Conservation (phyloP, 2,329 filamentous ascomycete species). For the Chalaropsis thielavioides region DNA sequence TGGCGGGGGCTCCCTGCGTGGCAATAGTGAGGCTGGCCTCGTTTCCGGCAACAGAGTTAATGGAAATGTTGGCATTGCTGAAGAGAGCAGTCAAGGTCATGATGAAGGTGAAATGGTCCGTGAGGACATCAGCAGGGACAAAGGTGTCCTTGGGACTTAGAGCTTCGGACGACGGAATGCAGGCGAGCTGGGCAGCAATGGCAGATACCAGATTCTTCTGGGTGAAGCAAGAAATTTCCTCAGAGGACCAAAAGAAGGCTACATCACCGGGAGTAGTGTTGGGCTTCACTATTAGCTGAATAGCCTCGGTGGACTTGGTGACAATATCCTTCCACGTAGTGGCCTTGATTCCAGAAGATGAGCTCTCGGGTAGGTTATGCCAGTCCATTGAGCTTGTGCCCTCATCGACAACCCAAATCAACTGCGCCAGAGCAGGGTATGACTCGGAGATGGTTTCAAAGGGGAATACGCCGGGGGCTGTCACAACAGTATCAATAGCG, state of each 20-base stretch:
- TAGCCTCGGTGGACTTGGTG: slow-evolving; percentile 47
- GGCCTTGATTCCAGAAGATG: slow-evolving; percentile 60
- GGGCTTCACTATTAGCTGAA: slow-evolving; percentile 50
- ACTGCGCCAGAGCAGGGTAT: slow-evolving; percentile 56
- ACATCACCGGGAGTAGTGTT: slow-evolving; percentile 40
- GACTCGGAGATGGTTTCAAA: slow-evolving; percentile 56
- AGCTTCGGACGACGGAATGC: slow-evolving; percentile 60
- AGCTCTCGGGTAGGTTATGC: slow-evolving; percentile 71
- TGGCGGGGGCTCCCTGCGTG: slow-evolving; percentile 61
- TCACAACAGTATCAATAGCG: slow-evolving; percentile 67
- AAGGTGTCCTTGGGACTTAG: slow-evolving; percentile 65
- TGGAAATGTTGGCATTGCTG: slow-evolving; percentile 67
- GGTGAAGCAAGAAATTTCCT: slow-evolving; percentile 68
- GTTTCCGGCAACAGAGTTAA: slow-evolving; percentile 74
- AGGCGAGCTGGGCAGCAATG: slow-evolving; percentile 60
- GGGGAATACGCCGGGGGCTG: slow-evolving; percentile 74
- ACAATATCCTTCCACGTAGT: slow-evolving; percentile 89
- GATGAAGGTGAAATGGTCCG: slow-evolving; percentile 62
- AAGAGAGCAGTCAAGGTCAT: slow-evolving; percentile 72
- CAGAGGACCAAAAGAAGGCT: slow-evolving; percentile 53
- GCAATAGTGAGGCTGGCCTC: slow-evolving; percentile 58
- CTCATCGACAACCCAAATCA: slow-evolving; percentile 87
- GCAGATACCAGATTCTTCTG: slow-evolving; percentile 79
- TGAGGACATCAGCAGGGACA: slow-evolving; percentile 68
- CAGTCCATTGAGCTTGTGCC: slow-evolving; percentile 89